These are phyloP conservation scores for Dictyostelium purpureum DNA, from an alignment of 78 protist species.

Conservation along the genomic window DNA sequence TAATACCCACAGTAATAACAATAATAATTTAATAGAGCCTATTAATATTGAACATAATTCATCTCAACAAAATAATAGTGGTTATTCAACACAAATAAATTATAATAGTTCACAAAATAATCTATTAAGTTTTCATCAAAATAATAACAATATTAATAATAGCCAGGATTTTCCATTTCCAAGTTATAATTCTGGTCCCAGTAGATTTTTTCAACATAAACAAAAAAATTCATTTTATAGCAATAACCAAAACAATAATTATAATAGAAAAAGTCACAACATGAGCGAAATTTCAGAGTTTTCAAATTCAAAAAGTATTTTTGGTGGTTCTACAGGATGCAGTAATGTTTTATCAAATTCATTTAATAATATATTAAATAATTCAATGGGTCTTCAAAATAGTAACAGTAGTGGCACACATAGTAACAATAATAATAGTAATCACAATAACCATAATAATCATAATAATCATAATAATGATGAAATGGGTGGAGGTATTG, in stretches of 20 bases:
- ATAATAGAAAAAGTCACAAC: background rate
- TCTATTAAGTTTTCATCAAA: background rate
- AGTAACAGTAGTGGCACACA: background rate
- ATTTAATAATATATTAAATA: background rate
- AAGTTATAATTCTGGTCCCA: too few species aligned
- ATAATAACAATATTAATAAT: background rate
- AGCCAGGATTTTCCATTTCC: too few species aligned
- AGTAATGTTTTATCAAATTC: background rate
- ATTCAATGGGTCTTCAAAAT: too few species aligned
- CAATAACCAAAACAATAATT: background rate
- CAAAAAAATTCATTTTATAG: background rate
- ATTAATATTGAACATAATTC: too few species aligned
- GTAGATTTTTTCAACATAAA: background rate
- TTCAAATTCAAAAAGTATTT: conserved; percentile 5
- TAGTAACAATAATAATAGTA: background rate
- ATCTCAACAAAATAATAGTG: too few species aligned
- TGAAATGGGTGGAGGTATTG: background rate
- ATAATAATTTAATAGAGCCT: too few species aligned
- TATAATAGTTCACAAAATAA: too few species aligned
- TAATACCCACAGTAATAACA: background rate
- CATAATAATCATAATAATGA: background rate
- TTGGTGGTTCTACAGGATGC: background rate
- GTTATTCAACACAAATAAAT: too few species aligned
- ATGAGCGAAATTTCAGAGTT: background rate
- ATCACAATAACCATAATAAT: background rate